Base-by-base conservation (phyloP, 1,139 yeast species). In the Yamadazyma trypodendri region DNA sequence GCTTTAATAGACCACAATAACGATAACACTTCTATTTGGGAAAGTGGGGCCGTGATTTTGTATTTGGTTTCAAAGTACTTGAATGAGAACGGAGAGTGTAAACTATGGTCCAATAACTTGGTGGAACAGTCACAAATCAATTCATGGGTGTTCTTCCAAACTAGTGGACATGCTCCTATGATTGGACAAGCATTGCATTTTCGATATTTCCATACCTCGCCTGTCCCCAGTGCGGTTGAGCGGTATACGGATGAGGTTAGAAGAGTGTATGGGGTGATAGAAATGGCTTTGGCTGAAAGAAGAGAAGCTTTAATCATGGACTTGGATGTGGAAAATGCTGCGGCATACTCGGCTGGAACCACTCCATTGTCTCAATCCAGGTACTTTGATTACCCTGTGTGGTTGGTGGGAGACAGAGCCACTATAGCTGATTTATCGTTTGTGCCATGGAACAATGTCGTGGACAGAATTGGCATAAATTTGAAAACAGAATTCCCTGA, bases 101-200 rank as follows among this genome's bases (percentile, higher is more conserved):
- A 80, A 14, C 77, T 90, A 39, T 90, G 95, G 88, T 80, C 94
- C 6, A 84, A 80, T 43, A 84, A 84, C 57, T 60, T 84, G 38
- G 72, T 79, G 4, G 96, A 87, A 50, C 96, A 89, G 64, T 75
- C 89, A n/a, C 90, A 83, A 55, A 87, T 90, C 42, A 75, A 81
- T 43, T 80, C 90, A 14, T 90, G 97, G 97, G 72, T 90, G 34
- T 90, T 88, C 57, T 89, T 89, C 70, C 97, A 90, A 63, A 88
- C 97, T 3, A 84, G 95, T 11, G 97, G 97, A 11, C 97, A 89
- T 58, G 96, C 97, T 0, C 97, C 97, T 20, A 90, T 90, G 96
- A 87, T 90, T 53, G 97, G 97, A 17, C 97, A 90, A 60, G 97
- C 97, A 3, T 74, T 89, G 51, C 97, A 90, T 68, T 90, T 90